A percentile compares a stretch with the other conserved stretches of the same genome.
Conservation (phyloP, 768 basidiomycete species). For the Termitomyces sp. region DNA sequence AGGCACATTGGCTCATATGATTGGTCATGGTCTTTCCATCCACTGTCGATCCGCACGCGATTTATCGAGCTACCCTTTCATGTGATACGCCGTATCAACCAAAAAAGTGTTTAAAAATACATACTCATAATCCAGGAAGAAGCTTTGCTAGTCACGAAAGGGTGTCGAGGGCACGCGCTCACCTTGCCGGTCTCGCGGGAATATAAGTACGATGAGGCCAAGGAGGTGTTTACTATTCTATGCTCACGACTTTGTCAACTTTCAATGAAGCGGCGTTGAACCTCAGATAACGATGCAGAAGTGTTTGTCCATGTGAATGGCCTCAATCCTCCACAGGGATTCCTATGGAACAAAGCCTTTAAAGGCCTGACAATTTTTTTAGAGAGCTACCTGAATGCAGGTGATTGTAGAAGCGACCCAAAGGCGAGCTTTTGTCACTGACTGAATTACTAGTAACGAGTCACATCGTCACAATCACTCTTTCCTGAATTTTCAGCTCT, state of each 20-base stretch:
- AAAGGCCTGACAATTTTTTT: too few relatives aligned
- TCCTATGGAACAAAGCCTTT: too few relatives aligned
- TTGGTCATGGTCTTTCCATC: not conserved
- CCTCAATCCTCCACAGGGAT: too few relatives aligned
- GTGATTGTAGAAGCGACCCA: too few relatives aligned
- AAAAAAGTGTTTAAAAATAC: too few relatives aligned
- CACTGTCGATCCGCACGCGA: not conserved
- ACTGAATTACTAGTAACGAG: too few relatives aligned
- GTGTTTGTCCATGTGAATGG: too few relatives aligned
- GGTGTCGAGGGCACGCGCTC: not conserved
- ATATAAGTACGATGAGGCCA: not conserved
- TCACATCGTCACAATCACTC: not conserved
- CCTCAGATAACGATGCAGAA: not conserved
- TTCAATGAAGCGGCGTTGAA: not conserved
- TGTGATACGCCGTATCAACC: too few relatives aligned
- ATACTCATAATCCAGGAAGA: too few relatives aligned
- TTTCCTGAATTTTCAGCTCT: too few relatives aligned
- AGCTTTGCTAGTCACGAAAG: not conserved
- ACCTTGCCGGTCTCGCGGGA: not conserved
- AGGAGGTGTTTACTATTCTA: not conserved
- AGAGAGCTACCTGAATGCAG: not conserved
- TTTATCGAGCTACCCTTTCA: not conserved
- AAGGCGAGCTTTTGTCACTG: not conserved
- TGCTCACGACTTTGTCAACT: not conserved
- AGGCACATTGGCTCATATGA: not conserved